phyloP scores from a whole-genome alignment of 73 alveolate genomes.

The Paramecium octaurelia region DNA sequence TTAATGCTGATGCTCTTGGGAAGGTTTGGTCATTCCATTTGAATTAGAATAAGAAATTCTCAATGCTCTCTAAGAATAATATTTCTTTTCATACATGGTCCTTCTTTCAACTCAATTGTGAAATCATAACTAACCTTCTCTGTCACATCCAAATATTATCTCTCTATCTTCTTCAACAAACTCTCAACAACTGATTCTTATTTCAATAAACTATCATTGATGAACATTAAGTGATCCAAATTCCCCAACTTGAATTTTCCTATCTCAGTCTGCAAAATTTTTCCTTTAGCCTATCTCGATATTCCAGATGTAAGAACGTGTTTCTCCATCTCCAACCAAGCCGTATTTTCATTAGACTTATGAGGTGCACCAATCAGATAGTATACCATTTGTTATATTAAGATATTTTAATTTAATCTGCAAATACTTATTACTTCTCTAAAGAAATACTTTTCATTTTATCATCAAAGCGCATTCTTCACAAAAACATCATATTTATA shows the following conservation, averaged over 20 bases:
- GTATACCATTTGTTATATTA: constrained; percentile 13
- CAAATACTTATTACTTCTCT: not conserved
- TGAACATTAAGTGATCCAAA: constrained; percentile 55
- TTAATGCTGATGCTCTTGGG: constrained; percentile 48
- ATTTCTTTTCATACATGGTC: constrained; percentile 11
- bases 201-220: constrained; percentile 53
- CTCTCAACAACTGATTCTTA: constrained; percentile 53
- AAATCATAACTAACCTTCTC: constrained; percentile 53
- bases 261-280: not conserved
- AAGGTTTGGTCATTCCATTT: constrained; percentile 57
- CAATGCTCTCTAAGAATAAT: not conserved
- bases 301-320: constrained; percentile 29
- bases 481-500: too few relatives aligned
- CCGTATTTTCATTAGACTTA: not conserved
- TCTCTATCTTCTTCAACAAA: constrained; percentile 50
- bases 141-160: constrained; percentile 62
- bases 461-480: not conserved
- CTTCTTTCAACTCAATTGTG: constrained; percentile 24
- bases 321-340: constrained; percentile 24
- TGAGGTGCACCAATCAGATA: constrained; percentile 44
- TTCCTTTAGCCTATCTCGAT: not conserved
- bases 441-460: not conserved
- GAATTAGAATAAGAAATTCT: not conserved
- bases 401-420: not conserved
- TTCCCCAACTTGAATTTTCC: constrained; percentile 58